These are phyloP conservation scores for Ophiosphaerella herpotricha DNA, from an alignment of 2,329 filamentous ascomycete species.

Conservation along the genomic window DNA sequence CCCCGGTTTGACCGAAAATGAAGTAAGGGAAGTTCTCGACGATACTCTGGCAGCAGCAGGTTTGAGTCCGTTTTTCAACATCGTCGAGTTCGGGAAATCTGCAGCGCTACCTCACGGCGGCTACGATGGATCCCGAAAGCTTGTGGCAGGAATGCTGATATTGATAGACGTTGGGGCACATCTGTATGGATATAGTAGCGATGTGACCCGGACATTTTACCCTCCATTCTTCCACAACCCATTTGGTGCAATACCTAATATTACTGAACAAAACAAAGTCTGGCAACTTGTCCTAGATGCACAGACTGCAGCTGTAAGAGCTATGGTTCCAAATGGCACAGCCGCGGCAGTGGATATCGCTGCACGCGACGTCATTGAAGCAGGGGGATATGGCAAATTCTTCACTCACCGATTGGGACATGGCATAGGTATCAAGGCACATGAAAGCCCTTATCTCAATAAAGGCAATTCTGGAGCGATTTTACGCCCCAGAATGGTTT, in stretches of 20 bases:
- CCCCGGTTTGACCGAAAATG: conserved; percentile 61
- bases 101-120: conserved; percentile 61
- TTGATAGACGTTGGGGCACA: conserved; percentile 68
- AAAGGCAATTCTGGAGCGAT: conserved; percentile 59
- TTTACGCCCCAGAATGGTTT: conserved; percentile 63
- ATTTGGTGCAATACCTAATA: conserved; percentile 8
- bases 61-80: conserved; percentile 65
- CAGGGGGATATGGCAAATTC: conserved; percentile 61
- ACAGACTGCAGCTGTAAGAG: conserved; percentile 59
- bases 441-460: conserved; percentile 68
- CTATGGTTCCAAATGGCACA: conserved; percentile 57
- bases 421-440: conserved; percentile 69
- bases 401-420: conserved; percentile 69
- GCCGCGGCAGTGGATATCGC: conserved; percentile 66
- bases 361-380: conserved; percentile 60
- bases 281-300: conserved; percentile 68
- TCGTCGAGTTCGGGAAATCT: conserved; percentile 65
- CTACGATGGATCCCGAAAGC: conserved; percentile 55
- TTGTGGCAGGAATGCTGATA: conserved; percentile 61
- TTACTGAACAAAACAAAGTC: conserved; percentile 59
- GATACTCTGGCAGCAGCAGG: conserved; percentile 59
- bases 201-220: conserved; percentile 66
- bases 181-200: conserved; percentile 65
- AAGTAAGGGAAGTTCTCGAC: conserved; percentile 62
- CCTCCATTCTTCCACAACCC: conserved; percentile 38